A percentile compares a stretch with the other conserved stretches of the same genome.
Conservation (phyloP, 805 yeast species). For the Candida tallmaniae region DNA sequence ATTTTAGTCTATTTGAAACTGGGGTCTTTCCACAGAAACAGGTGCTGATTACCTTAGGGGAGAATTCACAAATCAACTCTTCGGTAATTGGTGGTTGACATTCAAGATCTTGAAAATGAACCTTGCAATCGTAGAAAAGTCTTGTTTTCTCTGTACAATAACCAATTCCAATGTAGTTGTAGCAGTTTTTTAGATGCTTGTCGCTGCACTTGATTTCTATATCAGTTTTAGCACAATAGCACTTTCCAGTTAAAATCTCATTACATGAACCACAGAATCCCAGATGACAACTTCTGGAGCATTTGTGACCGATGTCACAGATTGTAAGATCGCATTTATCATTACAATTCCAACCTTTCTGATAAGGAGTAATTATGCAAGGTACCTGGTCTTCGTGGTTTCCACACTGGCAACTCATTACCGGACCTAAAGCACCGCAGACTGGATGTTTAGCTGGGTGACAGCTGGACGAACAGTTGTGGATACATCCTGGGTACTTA, state of each 20-base stretch:
- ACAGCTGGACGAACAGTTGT: conserved; percentile 69
- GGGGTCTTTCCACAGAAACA: conserved; percentile 79
- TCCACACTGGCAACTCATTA: conserved; percentile 72
- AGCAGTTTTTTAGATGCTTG: conserved; percentile 32
- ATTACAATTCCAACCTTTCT: conserved; percentile 64
- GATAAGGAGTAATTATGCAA: conserved; percentile 68
- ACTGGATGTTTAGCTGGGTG: conserved; percentile 87
- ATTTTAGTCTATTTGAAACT: conserved; percentile 43
- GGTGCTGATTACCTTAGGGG: conserved; percentile 54
- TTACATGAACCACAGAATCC: conserved; percentile 80
- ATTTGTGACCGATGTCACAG: conserved; percentile 65
- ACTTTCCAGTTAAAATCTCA: conserved; percentile 41
- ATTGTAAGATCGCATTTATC: conserved; percentile 54
- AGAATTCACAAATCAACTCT: conserved; percentile 47
- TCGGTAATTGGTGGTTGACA: conserved; percentile 49
- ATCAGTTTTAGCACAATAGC: conserved; percentile 71
- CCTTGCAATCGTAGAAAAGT: conserved; percentile 56
- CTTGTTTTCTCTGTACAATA: conserved; percentile 39
- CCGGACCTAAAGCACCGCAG: conserved; percentile 78
- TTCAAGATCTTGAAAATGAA: conserved; percentile 44
- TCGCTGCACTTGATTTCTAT: conserved; percentile 43
- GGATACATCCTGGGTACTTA: conserved; percentile 56
- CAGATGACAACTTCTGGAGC: conserved; percentile 61
- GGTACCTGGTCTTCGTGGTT: conserved; percentile 58
- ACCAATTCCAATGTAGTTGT: conserved; percentile 29